These are phyloP conservation scores for Xylaria sp. DNA, from an alignment of 2,329 filamentous ascomycete genomes.

Conservation along the genomic window DNA sequence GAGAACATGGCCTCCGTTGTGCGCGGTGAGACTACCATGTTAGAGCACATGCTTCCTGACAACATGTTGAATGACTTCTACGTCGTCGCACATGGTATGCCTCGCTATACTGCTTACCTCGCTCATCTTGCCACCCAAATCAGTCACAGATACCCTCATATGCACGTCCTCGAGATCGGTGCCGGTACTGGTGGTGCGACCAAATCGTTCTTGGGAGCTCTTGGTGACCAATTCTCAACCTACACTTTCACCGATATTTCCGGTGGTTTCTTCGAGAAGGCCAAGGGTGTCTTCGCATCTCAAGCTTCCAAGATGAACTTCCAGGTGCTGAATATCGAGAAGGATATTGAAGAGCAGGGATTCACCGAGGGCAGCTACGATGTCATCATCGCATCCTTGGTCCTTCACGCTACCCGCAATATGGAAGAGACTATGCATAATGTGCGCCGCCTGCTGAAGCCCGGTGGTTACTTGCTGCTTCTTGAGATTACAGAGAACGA, in stretches of 20 bases:
- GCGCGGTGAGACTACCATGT: conserved; percentile 39
- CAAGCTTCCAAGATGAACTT: neutral
- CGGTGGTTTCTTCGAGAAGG: conserved; percentile 8
- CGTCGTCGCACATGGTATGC: neutral
- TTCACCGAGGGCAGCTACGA: conserved; percentile 44
- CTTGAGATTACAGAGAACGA: conserved; percentile 44
- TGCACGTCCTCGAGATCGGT: neutral
- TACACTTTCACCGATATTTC: conserved; percentile 25
- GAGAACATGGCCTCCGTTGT: conserved; percentile 43
- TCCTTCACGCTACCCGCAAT: conserved; percentile 46
- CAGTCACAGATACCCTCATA: neutral
- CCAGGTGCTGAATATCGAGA: conserved; percentile 14
- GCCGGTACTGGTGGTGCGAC: neutral
- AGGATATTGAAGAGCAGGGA: conserved; percentile 40
- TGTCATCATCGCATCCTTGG: conserved; percentile 46
- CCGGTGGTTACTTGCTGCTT: conserved; percentile 53
- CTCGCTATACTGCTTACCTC: neutral
- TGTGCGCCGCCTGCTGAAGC: conserved; percentile 46
- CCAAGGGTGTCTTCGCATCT: neutral
- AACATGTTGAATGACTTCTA: neutral
- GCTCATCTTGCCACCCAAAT: neutral
- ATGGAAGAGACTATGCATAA: conserved; percentile 39
- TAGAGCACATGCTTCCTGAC: conserved; percentile 41
- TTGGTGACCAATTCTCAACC: neutral
- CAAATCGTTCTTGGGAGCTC: neutral